Percentiles rank a stretch among this genome's conserved stretches.
Conservation (phyloP, 805 yeast species). For the Vanderwaltozyma polyspora region DNA sequence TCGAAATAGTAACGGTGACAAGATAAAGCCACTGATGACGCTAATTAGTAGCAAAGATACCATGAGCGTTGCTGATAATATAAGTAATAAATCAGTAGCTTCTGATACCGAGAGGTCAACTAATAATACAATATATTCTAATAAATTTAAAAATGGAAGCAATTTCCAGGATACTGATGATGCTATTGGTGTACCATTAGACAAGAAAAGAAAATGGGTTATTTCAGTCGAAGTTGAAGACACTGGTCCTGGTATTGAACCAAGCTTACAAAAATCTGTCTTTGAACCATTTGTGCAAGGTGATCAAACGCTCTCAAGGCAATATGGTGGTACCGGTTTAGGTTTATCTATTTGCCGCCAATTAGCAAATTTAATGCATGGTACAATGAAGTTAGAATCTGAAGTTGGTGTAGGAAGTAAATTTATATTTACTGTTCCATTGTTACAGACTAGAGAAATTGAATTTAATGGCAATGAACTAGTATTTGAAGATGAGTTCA, state of each 20-base stretch:
- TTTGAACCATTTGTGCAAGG: slow-evolving; percentile 98
- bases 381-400: slow-evolving; percentile 66
- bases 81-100: slow-evolving; percentile 4
- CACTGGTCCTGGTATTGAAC: slow-evolving; percentile 91
- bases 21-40: background rate
- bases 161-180: slow-evolving; percentile 13
- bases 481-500: slow-evolving; percentile 59
- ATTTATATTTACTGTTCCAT: slow-evolving; percentile 69
- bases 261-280: slow-evolving; percentile 66
- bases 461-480: slow-evolving; percentile 16
- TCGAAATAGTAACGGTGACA: background rate
- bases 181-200: slow-evolving; percentile 16
- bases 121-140: slow-evolving; percentile 33
- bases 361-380: slow-evolving; percentile 82
- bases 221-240: slow-evolving; percentile 59
- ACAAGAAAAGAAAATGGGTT: slow-evolving; percentile 28
- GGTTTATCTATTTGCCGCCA: slow-evolving; percentile 87
- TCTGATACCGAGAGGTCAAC: slow-evolving; percentile 29
- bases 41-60: background rate
- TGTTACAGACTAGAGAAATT: slow-evolving; percentile 40
- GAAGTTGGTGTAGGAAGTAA: slow-evolving; percentile 74
- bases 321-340: slow-evolving; percentile 92
- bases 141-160: slow-evolving; percentile 29
- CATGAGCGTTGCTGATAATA: slow-evolving; percentile 3
- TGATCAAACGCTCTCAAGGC: slow-evolving; percentile 82